A percentile compares a stretch with the other conserved stretches of the same genome.
phyloP scores from a whole-genome alignment of 192 early-diverging fungal genomes.

The Gorgonomyces haynaldii region DNA sequence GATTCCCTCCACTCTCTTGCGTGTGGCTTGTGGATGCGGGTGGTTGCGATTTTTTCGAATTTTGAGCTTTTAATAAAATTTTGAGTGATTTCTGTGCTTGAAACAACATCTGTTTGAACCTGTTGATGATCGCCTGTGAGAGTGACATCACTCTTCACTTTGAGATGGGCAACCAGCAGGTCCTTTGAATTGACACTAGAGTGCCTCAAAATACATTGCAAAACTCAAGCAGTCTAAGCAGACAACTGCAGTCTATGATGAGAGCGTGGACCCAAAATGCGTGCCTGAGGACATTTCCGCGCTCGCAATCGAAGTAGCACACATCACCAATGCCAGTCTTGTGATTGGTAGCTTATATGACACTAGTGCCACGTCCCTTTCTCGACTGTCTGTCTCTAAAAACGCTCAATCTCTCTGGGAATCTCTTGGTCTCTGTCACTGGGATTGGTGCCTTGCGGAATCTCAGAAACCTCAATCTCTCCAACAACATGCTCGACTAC shows the following conservation, averaged over 20 bases:
- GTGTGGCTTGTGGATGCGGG: no score
- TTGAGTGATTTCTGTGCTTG: no score
- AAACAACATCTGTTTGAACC: no score
- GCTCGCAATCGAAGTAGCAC: not conserved
- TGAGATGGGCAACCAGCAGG: constrained; percentile 6
- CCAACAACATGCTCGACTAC: constrained; percentile 4
- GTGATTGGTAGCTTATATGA: constrained; percentile 1
- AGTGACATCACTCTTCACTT: no score
- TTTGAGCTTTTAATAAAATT: no score
- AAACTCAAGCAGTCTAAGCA: not conserved
- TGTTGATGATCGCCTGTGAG: no score
- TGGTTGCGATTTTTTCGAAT: no score
- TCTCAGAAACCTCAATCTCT: not conserved
- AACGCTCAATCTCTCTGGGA: not conserved
- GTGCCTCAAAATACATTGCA: constrained; percentile 2
- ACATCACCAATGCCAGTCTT: not conserved
- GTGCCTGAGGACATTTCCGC: constrained; percentile 2
- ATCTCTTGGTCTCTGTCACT: constrained; percentile 1
- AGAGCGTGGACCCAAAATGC: constrained; percentile 3
- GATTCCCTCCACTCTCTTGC: no score
- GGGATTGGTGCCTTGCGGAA: not conserved
- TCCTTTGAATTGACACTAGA: constrained; percentile 1
- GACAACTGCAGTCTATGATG: not conserved
- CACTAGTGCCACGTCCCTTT: not conserved
- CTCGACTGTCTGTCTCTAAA: not conserved